Evolutionary conservation across 345 rosid genomes (phyloP).

Genomic region (Linum trigynum): DNA sequence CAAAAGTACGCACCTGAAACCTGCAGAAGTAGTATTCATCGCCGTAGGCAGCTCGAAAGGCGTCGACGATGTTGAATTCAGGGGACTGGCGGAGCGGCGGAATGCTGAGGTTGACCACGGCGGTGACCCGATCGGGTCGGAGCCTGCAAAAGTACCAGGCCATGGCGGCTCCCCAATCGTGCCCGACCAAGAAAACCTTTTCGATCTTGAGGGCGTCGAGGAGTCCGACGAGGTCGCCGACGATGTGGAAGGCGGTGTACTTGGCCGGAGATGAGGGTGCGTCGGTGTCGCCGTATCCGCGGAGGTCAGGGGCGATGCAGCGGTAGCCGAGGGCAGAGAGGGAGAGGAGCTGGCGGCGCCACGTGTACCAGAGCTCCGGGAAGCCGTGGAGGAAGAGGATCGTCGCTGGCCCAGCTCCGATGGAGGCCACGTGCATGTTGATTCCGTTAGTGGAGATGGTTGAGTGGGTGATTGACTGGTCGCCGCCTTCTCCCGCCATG

Average conservation of each 20-base stretch:
- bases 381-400: not conserved
- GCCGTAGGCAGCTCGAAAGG: not conserved
- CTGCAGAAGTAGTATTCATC: slow-evolving; percentile 3
- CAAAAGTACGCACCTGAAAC: not conserved
- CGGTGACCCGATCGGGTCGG: no score
- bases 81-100: not conserved
- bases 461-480: no score
- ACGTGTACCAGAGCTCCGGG: no score
- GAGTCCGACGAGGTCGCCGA: slow-evolving; percentile 36
- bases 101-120: no score
- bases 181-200: not conserved
- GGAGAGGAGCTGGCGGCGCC: no score
- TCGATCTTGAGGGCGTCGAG: slow-evolving; percentile 17
- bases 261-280: no score
- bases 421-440: not conserved
- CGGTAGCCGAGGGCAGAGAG: no score
- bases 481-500: not conserved
- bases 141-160: no score
- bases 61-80: not conserved
- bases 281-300: no score
- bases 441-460: not conserved
- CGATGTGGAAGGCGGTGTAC: not conserved
- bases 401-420: not conserved
- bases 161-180: no score
- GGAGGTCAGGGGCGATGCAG: no score